phyloP scores from a whole-genome alignment of 164 flowering plant species.

The Cinnamomum micranthum region DNA sequence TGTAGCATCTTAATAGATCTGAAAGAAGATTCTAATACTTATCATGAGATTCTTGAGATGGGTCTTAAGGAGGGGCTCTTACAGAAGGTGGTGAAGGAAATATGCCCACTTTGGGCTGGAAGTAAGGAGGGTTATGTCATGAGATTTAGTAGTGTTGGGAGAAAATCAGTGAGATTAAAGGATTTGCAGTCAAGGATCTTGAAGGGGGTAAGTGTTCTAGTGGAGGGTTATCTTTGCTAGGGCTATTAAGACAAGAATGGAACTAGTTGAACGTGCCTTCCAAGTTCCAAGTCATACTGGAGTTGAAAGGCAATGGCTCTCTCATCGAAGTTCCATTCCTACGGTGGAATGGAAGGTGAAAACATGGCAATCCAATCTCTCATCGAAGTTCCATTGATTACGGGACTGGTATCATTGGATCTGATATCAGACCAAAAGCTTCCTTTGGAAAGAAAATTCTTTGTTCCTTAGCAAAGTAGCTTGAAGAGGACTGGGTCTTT shows the following conservation, averaged over 20 bases:
- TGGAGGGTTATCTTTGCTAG: slow-evolving; percentile 61
- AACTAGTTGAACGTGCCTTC: background rate
- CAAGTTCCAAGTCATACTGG: background rate
- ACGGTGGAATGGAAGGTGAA: too few relatives aligned
- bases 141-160: slow-evolving; percentile 13
- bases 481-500: too few relatives aligned
- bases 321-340: background rate
- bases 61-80: slow-evolving; percentile 47
- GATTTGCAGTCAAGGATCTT: slow-evolving; percentile 32
- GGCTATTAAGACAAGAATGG: background rate
- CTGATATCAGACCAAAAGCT: too few relatives aligned
- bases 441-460: too few relatives aligned
- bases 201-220: slow-evolving; percentile 34
- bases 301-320: background rate
- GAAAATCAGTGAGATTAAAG: slow-evolving; percentile 20
- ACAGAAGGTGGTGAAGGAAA: slow-evolving; percentile 66
- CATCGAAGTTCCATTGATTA: too few relatives aligned
- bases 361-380: too few relatives aligned
- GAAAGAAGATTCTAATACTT: slow-evolving; percentile 35
- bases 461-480: too few relatives aligned
- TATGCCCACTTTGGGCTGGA: slow-evolving; percentile 55
- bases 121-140: slow-evolving; percentile 7
- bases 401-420: too few relatives aligned
- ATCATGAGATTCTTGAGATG: slow-evolving; percentile 44
- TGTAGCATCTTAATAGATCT: slow-evolving; percentile 72